A percentile compares a stretch with the other conserved stretches of the same genome.
These are phyloP conservation scores for Botryotinia convoluta DNA, from an alignment of 2,329 filamentous ascomycete species.

Conservation along the genomic window DNA sequence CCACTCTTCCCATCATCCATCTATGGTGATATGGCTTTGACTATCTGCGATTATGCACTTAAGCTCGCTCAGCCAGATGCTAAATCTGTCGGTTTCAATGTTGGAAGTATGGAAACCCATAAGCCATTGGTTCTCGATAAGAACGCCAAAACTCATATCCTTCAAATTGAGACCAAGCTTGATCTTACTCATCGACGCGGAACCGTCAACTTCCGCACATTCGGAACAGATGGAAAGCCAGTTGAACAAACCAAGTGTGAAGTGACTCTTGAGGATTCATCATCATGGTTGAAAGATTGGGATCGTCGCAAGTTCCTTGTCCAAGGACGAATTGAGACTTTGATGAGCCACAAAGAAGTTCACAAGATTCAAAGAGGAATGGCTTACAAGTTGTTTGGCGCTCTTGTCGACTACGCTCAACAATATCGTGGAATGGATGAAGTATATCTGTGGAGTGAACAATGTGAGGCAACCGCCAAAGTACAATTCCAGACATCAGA, in stretches of 20 bases:
- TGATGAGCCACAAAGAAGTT: slow-evolving; percentile 41
- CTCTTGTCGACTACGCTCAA: slow-evolving; percentile 53
- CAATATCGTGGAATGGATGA: slow-evolving; percentile 56
- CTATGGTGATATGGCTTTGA: slow-evolving; percentile 60
- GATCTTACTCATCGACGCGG: slow-evolving; percentile 23
- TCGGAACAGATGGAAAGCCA: slow-evolving; percentile 22
- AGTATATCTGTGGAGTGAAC: slow-evolving; percentile 51
- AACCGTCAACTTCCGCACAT: slow-evolving; percentile 24
- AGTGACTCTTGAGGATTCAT: slow-evolving; percentile 20
- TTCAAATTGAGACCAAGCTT: slow-evolving; percentile 26
- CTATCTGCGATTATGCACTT: slow-evolving; percentile 54
- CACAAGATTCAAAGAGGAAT: slow-evolving; percentile 69
- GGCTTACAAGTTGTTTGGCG: slow-evolving; percentile 68
- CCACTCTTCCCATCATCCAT: slow-evolving; percentile 49
- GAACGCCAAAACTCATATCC: slow-evolving; percentile 19
- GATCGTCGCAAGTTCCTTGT: slow-evolving; percentile 20
- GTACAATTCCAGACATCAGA: slow-evolving; percentile 47
- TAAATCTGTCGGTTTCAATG: slow-evolving; percentile 51
- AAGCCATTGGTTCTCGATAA: slow-evolving; percentile 61
- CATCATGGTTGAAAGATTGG: slow-evolving; percentile 19
- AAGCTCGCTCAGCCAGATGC: slow-evolving; percentile 38
- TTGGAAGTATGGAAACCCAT: slow-evolving; percentile 63
- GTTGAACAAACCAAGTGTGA: slow-evolving; percentile 21
- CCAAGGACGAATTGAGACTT: slow-evolving; percentile 44
- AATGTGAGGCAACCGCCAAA: slow-evolving; percentile 45